Evolutionary conservation across 495 filamentous ascomycete genomes (phyloP), one percentile per base, ranked within the genome.

Genomic region (Tuber borchii): DNA sequence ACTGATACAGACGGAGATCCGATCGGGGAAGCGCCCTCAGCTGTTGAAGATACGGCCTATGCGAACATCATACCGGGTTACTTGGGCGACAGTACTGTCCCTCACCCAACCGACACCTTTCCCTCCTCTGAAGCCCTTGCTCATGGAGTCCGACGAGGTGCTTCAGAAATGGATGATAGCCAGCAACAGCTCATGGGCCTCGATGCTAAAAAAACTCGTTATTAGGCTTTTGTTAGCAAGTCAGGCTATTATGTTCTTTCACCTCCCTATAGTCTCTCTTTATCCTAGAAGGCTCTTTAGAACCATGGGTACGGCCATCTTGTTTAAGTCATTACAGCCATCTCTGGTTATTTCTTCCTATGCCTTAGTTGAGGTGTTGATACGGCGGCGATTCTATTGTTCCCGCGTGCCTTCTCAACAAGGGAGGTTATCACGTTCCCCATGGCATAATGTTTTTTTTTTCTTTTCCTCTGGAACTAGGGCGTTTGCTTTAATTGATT

Each of bases 121-220:
- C 70, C 78, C 45, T 79, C 78, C 0, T 76, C 78, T 12, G 77
- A 73, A 2, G 75, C 74, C 61, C 78, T 77, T n/a, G 65, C 78
- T 26, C 78, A 77, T 17, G 78, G 78, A 22, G 65, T 78, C 68
- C 78, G 78, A 39, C 76, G 78, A 17, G 78, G 61, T 45, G 78
- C 78, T 39, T 79, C 78, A 31, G 77, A 79, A 44, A 79, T 79
- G 73, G 78, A 79, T 79, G 78, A 79, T 31, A 77, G 75, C 65
- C 78, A 77, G 10, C 73, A 79, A 43, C 78, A 79, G 37, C 34
- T 79, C 65, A 73, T 74, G 56, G 73, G 72, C 16, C 73, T 79
- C 61, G 78, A 79, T 31, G 75, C 75, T 68, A 79, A 79, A 75
- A 79, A 79, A 46, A 61, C 78, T 43, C 78, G 78, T 1, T 79